Evolutionary conservation across 306 rosid species (phyloP), one percentile per base, ranked within the genome.

Genomic region (Neltuma alba): DNA sequence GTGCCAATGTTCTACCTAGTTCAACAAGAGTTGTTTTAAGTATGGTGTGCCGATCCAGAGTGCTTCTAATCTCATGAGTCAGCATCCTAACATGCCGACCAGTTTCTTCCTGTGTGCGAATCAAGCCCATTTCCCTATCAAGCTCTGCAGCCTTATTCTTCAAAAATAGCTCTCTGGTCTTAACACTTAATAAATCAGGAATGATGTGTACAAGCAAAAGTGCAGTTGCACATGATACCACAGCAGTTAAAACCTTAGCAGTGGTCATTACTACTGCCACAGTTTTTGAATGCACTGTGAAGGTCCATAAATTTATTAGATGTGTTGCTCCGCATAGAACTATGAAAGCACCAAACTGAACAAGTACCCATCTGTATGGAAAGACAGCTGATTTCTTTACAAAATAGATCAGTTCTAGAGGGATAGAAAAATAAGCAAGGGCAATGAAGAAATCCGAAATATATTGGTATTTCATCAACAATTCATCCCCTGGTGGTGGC

Each of bases 261-360:
- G 78, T 84, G 72, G 97, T 84, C 97, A 91, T 89, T 55, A 91
- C 94, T 14, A 87, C 15, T 8, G 88, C 97, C 79, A 91, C 97
- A 37, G 89, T 89, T 84, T 79, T 91, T 11, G 97, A 25, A 79
- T 91, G 97, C 55, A 80, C 58, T 0, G 77, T 76, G 48, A 89
- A 91, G 61, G 97, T 91, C 97, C 94, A 91, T 74, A 91, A 81
- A 79, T 74, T 91, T 68, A 91, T 91, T 31, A 89, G 90, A 83
- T 91, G 97, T 7, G 92, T 91, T n/a, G 97, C 97, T 75, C 97
- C 97, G 58, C 97, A 91, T 64, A 91, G 83, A 73, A 91, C 97
- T 9, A 91, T 91, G 86, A 91, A 89, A 73, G 97, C 97, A 50
- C 97, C 97, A 80, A 91, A 91, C 88, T 91, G 97, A 84, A 91